Evolutionary conservation across 371 early-diverging fungal species (phyloP), one percentile per base, ranked within the genome.

Genomic region (Dentiscutata heterogama): DNA sequence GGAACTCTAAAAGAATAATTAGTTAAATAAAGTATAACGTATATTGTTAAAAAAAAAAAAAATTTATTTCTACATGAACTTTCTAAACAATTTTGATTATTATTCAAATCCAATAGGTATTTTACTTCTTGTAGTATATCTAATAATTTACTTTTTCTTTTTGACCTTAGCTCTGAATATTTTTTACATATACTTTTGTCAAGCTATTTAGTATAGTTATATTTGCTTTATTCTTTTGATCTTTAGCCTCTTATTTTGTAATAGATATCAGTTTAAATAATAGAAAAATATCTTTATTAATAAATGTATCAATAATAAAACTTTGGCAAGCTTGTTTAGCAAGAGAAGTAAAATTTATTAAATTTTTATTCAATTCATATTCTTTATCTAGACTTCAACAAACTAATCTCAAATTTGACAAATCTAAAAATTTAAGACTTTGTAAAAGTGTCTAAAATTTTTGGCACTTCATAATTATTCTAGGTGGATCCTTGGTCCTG

Each of bases 21-120:
- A n/a, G n/a, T n/a, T n/a, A n/a, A n/a, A n/a, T n/a, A n/a, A n/a
- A n/a, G n/a, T n/a, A n/a, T n/a, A n/a, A n/a, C n/a, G n/a, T n/a
- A n/a, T n/a, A n/a, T n/a, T n/a, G n/a, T n/a, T 53, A 53, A 53
- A 53, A 53, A 14, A 2, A 53, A 14, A 53, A 14, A 1, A 53
- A 53, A 14, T 53, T 53, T 14, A 53, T 53, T 53, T 53, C 10
- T 53, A 11, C 2, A 22, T 63, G 0, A 22, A 63, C 25, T 63
- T 63, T 63, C 10, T 63, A 63, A 63, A 63, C 11, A 63, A 63
- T 63, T 25, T 63, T 63, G 1, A n/a, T 63, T 63, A 63, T 63
- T 63, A 63, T 22, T 63, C 63, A 22, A 10, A 63, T 11, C 25
- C 25, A n/a, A 63, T 63, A 63, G 25, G 10, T 22, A 63, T 63